Conservation (phyloP, 169 alveolate species). For the Plasmodium coatneyi region DNA sequence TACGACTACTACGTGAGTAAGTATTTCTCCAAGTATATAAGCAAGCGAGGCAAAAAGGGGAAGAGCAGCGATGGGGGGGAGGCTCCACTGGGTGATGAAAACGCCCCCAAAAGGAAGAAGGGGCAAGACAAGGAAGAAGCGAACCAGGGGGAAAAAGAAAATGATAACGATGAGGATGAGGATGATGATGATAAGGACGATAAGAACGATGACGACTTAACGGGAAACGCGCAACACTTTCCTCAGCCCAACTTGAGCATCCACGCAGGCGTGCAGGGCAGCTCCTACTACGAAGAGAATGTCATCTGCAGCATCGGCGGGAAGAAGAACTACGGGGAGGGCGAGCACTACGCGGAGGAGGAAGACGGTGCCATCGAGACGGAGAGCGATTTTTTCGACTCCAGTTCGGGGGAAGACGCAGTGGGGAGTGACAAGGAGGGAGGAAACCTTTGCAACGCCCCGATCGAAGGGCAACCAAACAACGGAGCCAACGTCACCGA, state of each 20-base stretch:
- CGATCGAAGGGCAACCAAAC: constrained; percentile 34
- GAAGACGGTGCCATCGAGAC: constrained; percentile 61
- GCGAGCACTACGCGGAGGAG: constrained; percentile 1
- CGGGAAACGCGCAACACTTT: not conserved
- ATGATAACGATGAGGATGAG: not conserved
- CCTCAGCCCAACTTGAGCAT: not conserved
- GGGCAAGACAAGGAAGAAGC: not conserved
- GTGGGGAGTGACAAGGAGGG: constrained; percentile 61
- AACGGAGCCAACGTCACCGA: constrained; percentile 73
- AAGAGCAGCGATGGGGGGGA: not conserved
- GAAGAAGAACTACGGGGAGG: constrained; percentile 47
- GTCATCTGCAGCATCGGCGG: constrained; percentile 5
- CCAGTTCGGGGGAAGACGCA: constrained; percentile 9
- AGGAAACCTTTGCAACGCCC: not conserved
- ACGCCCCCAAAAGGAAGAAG: not conserved
- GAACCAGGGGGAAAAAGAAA: not conserved
- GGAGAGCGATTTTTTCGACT: constrained; percentile 50
- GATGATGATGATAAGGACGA: not conserved
- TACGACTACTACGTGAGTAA: constrained; percentile 71
- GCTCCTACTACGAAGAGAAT: constrained; percentile 68
- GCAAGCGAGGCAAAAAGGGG: not conserved
- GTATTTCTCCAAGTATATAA: constrained; percentile 40
- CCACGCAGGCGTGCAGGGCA: constrained; percentile 28
- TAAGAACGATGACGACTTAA: not conserved
- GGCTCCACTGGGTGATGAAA: not conserved